These are phyloP conservation scores for Euphorbia tirucalli DNA, from an alignment of 345 rosid species.

Conservation along the genomic window DNA sequence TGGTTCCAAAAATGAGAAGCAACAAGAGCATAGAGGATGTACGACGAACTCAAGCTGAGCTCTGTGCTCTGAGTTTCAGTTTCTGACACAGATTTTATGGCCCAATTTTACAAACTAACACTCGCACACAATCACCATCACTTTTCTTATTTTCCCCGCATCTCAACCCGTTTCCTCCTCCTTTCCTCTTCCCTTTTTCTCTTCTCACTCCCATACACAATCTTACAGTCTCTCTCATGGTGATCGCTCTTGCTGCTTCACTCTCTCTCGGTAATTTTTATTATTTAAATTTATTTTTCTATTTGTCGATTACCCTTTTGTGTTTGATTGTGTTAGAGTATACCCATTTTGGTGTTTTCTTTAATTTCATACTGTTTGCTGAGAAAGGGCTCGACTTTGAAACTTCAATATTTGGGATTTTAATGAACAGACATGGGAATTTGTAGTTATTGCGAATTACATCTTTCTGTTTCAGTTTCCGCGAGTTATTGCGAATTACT, in stretches of 20 bases:
- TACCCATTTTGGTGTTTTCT: slow-evolving; percentile 3
- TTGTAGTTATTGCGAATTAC: not conserved
- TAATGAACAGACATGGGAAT: not conserved
- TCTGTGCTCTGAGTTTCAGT: not conserved
- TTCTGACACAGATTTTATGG: slow-evolving; percentile 14
- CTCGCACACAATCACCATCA: not conserved
- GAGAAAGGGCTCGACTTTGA: slow-evolving; percentile 5
- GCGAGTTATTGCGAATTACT: not conserved
- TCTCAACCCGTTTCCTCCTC: not conserved
- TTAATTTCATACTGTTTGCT: not conserved
- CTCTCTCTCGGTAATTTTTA: slow-evolving; percentile 48
- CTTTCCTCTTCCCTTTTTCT: slow-evolving; percentile 2
- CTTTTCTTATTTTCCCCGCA: slow-evolving; percentile 9
- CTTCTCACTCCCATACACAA: not conserved
- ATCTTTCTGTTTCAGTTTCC: too few species aligned
- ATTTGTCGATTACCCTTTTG: slow-evolving; percentile 6
- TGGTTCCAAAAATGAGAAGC: not conserved
- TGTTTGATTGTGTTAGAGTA: not conserved
- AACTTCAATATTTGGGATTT: not conserved
- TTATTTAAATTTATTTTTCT: not conserved
- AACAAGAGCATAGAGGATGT: not conserved
- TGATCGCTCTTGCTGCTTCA: slow-evolving; percentile 71
- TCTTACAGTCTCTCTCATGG: slow-evolving; percentile 40
- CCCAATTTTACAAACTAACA: slow-evolving; percentile 4
- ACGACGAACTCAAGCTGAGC: not conserved